A percentile compares a stretch with the other conserved stretches of the same genome.
Conservation (phyloP, 106 monocot genomes). For the Platanthera zijinensis region DNA sequence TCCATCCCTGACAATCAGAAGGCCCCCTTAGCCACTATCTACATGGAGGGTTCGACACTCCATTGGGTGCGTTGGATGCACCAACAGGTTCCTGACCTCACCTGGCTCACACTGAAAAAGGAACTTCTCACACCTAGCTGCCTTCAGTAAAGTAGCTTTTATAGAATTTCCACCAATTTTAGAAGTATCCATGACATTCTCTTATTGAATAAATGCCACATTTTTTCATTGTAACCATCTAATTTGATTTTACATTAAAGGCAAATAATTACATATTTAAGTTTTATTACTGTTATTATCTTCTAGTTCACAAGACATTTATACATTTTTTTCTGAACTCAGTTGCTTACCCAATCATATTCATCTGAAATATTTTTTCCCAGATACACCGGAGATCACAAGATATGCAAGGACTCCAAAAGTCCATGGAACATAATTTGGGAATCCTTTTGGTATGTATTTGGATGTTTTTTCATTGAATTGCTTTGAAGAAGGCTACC, state of each 20-base stretch:
- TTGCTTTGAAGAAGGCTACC: neutral
- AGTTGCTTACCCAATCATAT: neutral
- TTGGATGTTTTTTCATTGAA: neutral
- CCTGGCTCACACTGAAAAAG: too few relatives aligned
- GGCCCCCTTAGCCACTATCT: too few relatives aligned
- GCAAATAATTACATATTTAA: neutral
- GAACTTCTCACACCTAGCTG: neutral
- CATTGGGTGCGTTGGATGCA: too few relatives aligned
- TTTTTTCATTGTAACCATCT: neutral
- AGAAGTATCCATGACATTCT: neutral
- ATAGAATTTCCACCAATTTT: neutral
- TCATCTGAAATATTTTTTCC: neutral
- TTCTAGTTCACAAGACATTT: neutral
- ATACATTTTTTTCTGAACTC: neutral
- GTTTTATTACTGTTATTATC: neutral
- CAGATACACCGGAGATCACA: slow-evolving; percentile 60
- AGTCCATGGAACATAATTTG: slow-evolving; percentile 62
- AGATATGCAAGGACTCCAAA: slow-evolving; percentile 18
- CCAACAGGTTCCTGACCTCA: too few relatives aligned
- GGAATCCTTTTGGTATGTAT: slow-evolving; percentile 75
- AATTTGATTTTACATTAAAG: neutral
- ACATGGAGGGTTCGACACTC: too few relatives aligned
- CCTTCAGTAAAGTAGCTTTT: neutral
- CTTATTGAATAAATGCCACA: neutral
- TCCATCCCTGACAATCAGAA: too few relatives aligned